These are phyloP conservation scores for Phanerochaete carnosa DNA, from an alignment of 768 basidiomycete species.

Conservation along the genomic window DNA sequence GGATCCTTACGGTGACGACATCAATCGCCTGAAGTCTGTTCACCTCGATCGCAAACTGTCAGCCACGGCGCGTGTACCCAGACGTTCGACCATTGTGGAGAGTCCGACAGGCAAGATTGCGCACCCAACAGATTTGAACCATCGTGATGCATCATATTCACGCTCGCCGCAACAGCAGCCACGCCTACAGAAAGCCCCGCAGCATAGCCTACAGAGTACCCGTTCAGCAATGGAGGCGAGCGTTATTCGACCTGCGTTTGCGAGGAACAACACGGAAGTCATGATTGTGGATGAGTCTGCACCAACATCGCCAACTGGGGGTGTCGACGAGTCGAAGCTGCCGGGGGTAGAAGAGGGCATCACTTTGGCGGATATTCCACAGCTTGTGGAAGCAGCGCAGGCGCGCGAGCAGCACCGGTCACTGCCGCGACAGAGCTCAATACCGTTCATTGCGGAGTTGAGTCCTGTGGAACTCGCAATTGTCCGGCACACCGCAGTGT, in stretches of 20 bases:
- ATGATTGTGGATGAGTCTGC: conserved; percentile 84
- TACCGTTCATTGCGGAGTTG: conserved; percentile 82
- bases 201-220: conserved; percentile 29
- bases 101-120: conserved; percentile 88
- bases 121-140: conserved; percentile 61
- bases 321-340: conserved; percentile 39
- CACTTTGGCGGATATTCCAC: conserved; percentile 92
- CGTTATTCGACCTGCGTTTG: conserved; percentile 60
- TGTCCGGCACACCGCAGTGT: conserved; percentile 87
- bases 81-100: conserved; percentile 93
- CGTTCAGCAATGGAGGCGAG: conserved; percentile 31
- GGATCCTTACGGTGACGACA: conserved; percentile 87
- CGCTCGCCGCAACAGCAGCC: conserved; percentile 19
- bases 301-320: conserved; percentile 66
- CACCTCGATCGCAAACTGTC: conserved; percentile 95
- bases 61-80: conserved; percentile 87
- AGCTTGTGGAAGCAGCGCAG: conserved; percentile 88
- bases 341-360: conserved; percentile 85
- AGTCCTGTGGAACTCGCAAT: conserved; percentile 83
- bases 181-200: conserved; percentile 24
- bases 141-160: conserved; percentile 21
- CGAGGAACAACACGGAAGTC: conserved; percentile 80
- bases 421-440: conserved; percentile 70
- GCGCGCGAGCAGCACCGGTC: conserved; percentile 87
- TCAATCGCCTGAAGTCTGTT: conserved; percentile 92